These are phyloP conservation scores for Rhodosporidiobolus odoratus DNA, from an alignment of 768 basidiomycete species.

Conservation along the genomic window DNA sequence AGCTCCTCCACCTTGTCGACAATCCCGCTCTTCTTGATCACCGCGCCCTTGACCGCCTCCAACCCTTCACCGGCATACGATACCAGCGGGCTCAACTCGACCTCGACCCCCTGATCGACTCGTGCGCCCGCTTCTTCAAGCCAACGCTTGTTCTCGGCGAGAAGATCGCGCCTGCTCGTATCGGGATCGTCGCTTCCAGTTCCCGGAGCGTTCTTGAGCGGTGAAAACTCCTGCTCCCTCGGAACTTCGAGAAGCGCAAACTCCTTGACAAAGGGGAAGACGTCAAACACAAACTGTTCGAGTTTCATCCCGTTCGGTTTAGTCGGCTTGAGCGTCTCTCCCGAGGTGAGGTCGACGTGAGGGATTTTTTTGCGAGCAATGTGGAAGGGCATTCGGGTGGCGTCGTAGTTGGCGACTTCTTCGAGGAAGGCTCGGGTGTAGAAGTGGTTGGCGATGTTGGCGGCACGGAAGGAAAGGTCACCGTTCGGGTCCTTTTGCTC, in stretches of 20 bases:
- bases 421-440: conserved; percentile 83
- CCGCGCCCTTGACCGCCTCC: conserved; percentile 68
- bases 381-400: conserved; percentile 87
- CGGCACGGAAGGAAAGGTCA: conserved; percentile 84
- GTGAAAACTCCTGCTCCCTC: conserved; percentile 86
- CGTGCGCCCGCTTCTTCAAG: conserved; percentile 70
- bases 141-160: conserved; percentile 81
- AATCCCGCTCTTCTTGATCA: conserved; percentile 67
- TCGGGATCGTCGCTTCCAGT: conserved; percentile 82
- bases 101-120: conserved; percentile 62
- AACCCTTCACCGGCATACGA: conserved; percentile 91
- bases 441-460: conserved; percentile 97
- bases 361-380: conserved; percentile 98
- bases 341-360: conserved; percentile 65
- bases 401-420: conserved; percentile 65
- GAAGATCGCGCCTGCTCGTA: conserved; percentile 81
- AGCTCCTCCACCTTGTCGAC: conserved; percentile 65
- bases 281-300: conserved; percentile 97
- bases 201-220: conserved; percentile 94
- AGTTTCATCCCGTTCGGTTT: conserved; percentile 99
- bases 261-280: conserved; percentile 59
- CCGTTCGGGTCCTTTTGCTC: conserved; percentile 58
- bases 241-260: conserved; percentile 86
- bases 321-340: conserved; percentile 66
- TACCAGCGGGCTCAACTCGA: conserved; percentile 83